These are phyloP conservation scores for Fomitiporia mediterranea DNA, from an alignment of 1,284 basidiomycete species.

Conservation along the genomic window DNA sequence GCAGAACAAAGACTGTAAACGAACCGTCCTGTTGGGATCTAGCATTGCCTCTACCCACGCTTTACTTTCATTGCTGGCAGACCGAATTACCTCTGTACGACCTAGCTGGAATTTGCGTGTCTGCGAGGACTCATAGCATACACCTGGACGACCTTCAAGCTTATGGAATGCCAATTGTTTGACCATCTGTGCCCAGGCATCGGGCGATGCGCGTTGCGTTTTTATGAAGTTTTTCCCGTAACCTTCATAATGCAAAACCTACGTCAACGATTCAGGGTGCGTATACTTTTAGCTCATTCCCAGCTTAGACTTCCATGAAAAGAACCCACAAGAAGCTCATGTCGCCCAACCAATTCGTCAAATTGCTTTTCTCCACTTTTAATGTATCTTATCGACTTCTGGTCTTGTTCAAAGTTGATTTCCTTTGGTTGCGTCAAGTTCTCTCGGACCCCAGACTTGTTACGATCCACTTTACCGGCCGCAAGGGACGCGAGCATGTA, in stretches of 20 bases:
- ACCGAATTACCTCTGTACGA: constrained; percentile 92
- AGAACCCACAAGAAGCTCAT: constrained; percentile 71
- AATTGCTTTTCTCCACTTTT: constrained; percentile 61
- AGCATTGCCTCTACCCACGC: constrained; percentile 90
- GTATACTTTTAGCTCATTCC: background rate
- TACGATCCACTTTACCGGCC: constrained; percentile 74
- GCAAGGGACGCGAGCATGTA: constrained; percentile 82
- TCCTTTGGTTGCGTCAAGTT: constrained; percentile 58
- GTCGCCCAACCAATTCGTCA: constrained; percentile 69
- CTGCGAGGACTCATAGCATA: constrained; percentile 93
- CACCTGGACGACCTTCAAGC: constrained; percentile 73
- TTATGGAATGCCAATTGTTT: constrained; percentile 96
- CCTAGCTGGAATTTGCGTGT: constrained; percentile 91
- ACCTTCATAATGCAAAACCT: constrained; percentile 84
- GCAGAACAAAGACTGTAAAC: constrained; percentile 25
- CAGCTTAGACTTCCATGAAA: background rate
- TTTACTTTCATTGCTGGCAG: constrained; percentile 78
- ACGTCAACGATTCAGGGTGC: background rate
- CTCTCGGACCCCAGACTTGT: constrained; percentile 38
- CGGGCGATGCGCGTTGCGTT: constrained; percentile 84
- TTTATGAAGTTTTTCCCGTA: constrained; percentile 93
- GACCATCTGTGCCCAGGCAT: constrained; percentile 92
- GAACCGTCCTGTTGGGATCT: constrained; percentile 48
- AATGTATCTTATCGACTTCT: constrained; percentile 51
- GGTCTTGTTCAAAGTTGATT: constrained; percentile 70